Conservation (phyloP, 2,329 filamentous ascomycete genomes). For the Nannizzia gypsea region DNA sequence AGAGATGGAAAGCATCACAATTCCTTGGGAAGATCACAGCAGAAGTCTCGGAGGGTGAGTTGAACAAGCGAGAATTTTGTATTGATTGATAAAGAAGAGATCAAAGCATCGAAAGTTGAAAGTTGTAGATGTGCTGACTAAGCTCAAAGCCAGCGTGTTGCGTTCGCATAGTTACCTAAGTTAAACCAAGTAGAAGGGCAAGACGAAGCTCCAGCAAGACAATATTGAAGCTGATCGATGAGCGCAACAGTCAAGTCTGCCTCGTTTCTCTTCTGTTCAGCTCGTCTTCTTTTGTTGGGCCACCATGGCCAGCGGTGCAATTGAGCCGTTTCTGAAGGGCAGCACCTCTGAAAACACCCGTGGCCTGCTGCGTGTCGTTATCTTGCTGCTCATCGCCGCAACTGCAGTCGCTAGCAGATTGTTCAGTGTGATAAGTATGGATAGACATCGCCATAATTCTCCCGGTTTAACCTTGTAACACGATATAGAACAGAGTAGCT, state of each 20-base stretch:
- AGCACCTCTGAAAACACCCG: conserved; percentile 70
- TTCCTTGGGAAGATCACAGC: no score
- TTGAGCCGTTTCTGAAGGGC: conserved; percentile 59
- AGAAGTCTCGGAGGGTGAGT: no score
- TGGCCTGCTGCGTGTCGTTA: conserved; percentile 75
- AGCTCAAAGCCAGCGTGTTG: conserved; percentile 4
- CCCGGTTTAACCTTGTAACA: background rate
- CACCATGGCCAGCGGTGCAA: conserved; percentile 21
- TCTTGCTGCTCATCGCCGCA: conserved; percentile 80
- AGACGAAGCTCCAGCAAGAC: background rate
- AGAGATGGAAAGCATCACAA: no score
- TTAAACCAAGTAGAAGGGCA: no score
- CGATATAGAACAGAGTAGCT: conserved; percentile 15
- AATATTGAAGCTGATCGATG: background rate
- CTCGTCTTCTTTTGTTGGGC: conserved; percentile 19
- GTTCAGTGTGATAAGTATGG: conserved; percentile 93
- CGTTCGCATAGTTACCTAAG: background rate
- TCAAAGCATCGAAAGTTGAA: background rate
- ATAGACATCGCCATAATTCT: background rate
- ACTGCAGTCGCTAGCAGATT: conserved; percentile 86
- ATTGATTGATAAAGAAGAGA: no score
- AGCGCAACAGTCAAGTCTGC: background rate
- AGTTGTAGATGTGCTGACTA: background rate
- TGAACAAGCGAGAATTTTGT: no score
- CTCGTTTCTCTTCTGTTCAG: conserved; percentile 20